Conservation (phyloP, 176 grass and related monocot genomes). For the Cenchrus fungigraminus region DNA sequence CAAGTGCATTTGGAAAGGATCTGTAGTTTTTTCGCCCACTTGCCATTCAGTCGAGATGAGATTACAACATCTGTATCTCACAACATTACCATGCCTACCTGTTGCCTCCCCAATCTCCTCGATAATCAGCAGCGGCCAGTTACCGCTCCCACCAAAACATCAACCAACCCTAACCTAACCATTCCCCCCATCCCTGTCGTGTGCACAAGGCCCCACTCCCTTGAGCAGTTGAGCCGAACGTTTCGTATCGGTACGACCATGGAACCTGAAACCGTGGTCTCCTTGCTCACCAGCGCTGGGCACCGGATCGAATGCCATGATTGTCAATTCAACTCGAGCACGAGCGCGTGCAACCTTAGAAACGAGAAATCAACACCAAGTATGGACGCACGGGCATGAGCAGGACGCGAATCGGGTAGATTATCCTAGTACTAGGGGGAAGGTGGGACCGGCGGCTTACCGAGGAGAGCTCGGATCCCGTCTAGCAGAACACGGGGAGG, state of each 20-base stretch:
- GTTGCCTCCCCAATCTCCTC: conserved; percentile 17
- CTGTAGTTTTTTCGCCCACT: background rate
- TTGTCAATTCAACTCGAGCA: background rate
- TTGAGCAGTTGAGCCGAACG: too few species aligned
- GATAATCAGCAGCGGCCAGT: background rate
- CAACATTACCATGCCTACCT: background rate
- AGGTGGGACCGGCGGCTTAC: background rate
- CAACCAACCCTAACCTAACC: background rate
- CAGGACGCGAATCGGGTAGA: conserved; percentile 10
- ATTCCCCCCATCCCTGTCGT: background rate
- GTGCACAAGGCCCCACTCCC: background rate
- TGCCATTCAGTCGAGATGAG: background rate
- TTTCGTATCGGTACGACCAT: background rate
- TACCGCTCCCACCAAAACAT: background rate
- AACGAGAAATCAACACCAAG: background rate
- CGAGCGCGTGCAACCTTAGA: background rate
- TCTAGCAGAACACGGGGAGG: background rate
- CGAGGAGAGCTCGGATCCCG: conserved; percentile 17
- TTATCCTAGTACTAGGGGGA: background rate
- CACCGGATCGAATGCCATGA: background rate
- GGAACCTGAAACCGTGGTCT: background rate
- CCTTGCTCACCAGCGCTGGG: background rate
- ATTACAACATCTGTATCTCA: background rate
- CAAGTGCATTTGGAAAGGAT: background rate
- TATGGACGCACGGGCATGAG: background rate